Base-by-base conservation (phyloP, 2,329 filamentous ascomycete species). In the Pseudocercospora fuligena region DNA sequence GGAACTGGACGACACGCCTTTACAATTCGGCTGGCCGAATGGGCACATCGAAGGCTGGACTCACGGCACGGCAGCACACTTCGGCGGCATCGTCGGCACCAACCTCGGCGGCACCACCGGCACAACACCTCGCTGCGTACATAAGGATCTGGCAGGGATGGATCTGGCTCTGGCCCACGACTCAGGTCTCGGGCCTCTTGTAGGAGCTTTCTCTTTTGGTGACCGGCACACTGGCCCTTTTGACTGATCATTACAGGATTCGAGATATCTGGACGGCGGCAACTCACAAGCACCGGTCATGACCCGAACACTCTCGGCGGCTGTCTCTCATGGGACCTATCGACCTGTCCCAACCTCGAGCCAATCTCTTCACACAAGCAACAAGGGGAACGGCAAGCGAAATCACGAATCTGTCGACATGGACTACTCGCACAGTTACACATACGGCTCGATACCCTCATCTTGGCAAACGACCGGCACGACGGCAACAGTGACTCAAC, bases 311-410 rank as follows among this genome's bases (percentile, higher is more conserved):
- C 25, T 43, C 16, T 70, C 71, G 40, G 60, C 54, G 8, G 51
- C 60, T 59, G 65, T 54, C 65, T 66, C 63, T 57, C 66, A 60
- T 33, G 46, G 25, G 49, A 57, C 63, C 63, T 58, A 64, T 54
- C 59, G 53, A 47, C 58, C 66, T 57, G 60, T 63, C 7, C 49
- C 67, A 27, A 65, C 63, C 23, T 61, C 62, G 5, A 60, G 47
- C 46, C 65, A 66, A 29, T 65, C 60, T 16, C 51, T 60, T 40
- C 57, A 64, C 61, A 14, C 61, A 23, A 65, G 64, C 60, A 65
- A 29, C 53, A 65, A 66, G 47, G 62, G 71, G 76, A 69, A 66
- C 60, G 69, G 70, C 66, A 75, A 75, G 65, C 72, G 73, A 57
- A 60, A 66, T 43, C 64, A 69, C 43, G 66, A 69, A 36, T 66